phyloP scores from a whole-genome alignment of 2,329 filamentous ascomycete species.

The Aspergillus sp. region DNA sequence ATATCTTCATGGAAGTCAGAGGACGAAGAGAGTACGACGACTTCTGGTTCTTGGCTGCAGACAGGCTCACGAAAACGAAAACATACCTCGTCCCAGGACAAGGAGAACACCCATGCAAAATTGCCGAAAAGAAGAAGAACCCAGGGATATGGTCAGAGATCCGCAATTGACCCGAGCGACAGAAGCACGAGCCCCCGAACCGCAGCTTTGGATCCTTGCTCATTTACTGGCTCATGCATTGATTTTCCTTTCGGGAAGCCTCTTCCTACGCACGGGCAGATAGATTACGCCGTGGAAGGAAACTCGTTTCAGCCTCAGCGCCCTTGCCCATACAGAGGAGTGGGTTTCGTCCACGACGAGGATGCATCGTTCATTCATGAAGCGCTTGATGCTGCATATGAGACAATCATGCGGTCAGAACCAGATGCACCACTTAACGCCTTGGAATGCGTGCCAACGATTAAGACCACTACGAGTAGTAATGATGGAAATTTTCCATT shows the following conservation, averaged over 20 bases:
- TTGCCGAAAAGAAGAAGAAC: not conserved
- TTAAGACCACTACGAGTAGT: not conserved
- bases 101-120: not conserved
- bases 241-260: not conserved
- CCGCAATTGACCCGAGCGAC: not conserved
- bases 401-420: conserved; percentile 14
- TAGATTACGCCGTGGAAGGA: not conserved
- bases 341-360: not conserved
- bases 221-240: not conserved
- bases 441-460: not conserved
- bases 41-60: not conserved
- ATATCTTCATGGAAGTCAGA: conserved; percentile 13
- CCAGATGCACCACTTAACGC: not conserved
- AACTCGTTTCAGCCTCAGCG: not conserved
- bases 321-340: not conserved
- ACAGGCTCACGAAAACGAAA: conserved; percentile 7
- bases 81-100: not conserved
- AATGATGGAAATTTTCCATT: not conserved
- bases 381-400: conserved; percentile 13
- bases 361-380: conserved; percentile 1
- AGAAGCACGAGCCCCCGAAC: not conserved
- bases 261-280: not conserved
- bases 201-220: not conserved
- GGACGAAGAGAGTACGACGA: not conserved
- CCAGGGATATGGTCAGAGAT: not conserved